phyloP scores from a whole-genome alignment of 768 basidiomycete genomes.

The Phylloporus rhodoxanthus region DNA sequence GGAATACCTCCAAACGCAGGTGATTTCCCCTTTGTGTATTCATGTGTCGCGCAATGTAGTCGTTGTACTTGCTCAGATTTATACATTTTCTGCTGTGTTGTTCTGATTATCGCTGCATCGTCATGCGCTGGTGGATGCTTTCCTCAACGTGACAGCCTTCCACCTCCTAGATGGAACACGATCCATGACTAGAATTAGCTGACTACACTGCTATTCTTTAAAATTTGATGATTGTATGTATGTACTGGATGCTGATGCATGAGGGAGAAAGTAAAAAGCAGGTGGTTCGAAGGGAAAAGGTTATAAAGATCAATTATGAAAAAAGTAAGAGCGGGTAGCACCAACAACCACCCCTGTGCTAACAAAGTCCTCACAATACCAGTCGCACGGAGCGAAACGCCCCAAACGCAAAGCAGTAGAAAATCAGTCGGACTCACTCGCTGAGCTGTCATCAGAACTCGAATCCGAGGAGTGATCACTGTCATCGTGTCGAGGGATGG shows the following conservation, averaged over 20 bases:
- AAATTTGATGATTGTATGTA: constrained; percentile 39
- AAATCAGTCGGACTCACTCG: constrained; percentile 73
- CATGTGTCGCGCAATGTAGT: too few relatives aligned
- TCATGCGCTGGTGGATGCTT: neutral
- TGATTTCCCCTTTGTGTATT: constrained; percentile 5
- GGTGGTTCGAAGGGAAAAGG: constrained; percentile 21
- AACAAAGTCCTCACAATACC: constrained; percentile 22
- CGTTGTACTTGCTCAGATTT: constrained; percentile 1
- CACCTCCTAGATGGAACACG: constrained; percentile 21
- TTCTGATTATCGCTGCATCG: too few relatives aligned
- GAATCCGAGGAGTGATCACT: constrained; percentile 79
- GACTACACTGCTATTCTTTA: constrained; percentile 46
- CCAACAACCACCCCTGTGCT: constrained; percentile 9
- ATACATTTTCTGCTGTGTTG: neutral
- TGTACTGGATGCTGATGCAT: constrained; percentile 32
- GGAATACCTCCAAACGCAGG: constrained; percentile 14
- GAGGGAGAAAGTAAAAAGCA: constrained; percentile 22
- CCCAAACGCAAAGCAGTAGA: constrained; percentile 8
- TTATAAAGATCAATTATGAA: constrained; percentile 36
- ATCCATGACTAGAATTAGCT: constrained; percentile 36
- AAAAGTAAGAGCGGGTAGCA: constrained; percentile 22
- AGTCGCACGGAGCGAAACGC: constrained; percentile 6
- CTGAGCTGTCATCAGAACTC: constrained; percentile 76
- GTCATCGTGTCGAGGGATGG: constrained; percentile 35
- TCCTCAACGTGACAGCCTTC: constrained; percentile 14